Percentiles rank a stretch among this genome's conserved stretches.
Evolutionary conservation across 139 green algal genomes (phyloP).

Genomic region (Asterochloris erici): DNA sequence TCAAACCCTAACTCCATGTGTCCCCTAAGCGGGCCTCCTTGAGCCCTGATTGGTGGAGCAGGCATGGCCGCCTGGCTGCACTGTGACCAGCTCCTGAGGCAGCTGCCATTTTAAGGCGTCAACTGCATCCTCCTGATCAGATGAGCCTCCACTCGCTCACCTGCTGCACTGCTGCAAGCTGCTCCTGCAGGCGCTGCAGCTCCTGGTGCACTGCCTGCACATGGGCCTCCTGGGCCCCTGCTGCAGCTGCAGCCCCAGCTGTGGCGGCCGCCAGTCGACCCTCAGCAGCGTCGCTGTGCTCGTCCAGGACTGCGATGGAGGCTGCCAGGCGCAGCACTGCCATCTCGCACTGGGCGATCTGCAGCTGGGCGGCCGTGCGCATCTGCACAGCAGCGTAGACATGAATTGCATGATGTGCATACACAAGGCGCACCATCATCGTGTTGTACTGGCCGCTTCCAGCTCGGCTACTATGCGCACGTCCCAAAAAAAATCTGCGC

Average conservation of each 20-base stretch:
- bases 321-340: not conserved
- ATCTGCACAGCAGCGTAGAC: not conserved
- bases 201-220: not conserved
- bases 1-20: too few relatives aligned
- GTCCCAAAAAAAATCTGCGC: too few relatives aligned
- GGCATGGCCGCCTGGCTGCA: too few relatives aligned
- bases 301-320: not conserved
- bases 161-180: slow-evolving; percentile 9
- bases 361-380: not conserved
- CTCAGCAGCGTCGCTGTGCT: slow-evolving; percentile 13
- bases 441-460: too few relatives aligned
- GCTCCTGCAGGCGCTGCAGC: slow-evolving; percentile 1
- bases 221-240: not conserved
- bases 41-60: too few relatives aligned
- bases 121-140: too few relatives aligned
- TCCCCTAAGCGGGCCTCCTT: too few relatives aligned
- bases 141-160: not conserved
- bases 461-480: too few relatives aligned
- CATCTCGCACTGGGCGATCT: slow-evolving; percentile 9
- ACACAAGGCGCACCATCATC: too few relatives aligned
- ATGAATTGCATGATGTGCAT: too few relatives aligned
- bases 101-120: too few relatives aligned
- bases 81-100: too few relatives aligned
- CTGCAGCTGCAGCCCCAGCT: slow-evolving; percentile 1
- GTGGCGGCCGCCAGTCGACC: not conserved